phyloP scores from a whole-genome alignment of 2,329 filamentous ascomycete genomes.

The Allantophomopsis cytisporea region DNA sequence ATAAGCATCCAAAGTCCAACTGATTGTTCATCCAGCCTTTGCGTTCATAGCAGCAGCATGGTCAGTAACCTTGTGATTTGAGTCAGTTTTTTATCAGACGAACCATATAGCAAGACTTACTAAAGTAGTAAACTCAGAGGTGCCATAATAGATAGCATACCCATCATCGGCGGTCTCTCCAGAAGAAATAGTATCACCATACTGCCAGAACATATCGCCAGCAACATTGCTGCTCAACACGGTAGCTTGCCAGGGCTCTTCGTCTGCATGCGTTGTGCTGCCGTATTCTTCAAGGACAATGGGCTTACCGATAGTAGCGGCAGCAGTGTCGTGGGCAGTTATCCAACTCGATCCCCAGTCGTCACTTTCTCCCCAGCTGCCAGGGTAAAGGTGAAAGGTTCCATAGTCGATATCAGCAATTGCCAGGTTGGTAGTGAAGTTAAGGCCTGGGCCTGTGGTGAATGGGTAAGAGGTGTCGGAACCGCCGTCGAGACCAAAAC shows the following conservation, averaged over 20 bases:
- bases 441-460: slow-evolving; percentile 26
- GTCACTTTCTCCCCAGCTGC: slow-evolving; percentile 22
- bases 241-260: slow-evolving; percentile 12
- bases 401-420: slow-evolving; percentile 35
- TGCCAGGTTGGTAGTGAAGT: slow-evolving; percentile 31
- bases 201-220: slow-evolving; percentile 14
- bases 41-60: no score
- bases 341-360: slow-evolving; percentile 32
- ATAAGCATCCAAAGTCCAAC: no score
- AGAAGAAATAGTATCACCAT: slow-evolving; percentile 8
- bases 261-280: slow-evolving; percentile 7
- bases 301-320: slow-evolving; percentile 22
- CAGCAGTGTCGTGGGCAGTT: slow-evolving; percentile 25
- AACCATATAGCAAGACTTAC: slow-evolving; percentile 1
- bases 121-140: slow-evolving; percentile 9
- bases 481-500: slow-evolving; percentile 30
- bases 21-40: no score
- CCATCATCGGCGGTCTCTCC: slow-evolving; percentile 7
- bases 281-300: slow-evolving; percentile 25
- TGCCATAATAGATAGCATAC: slow-evolving; percentile 11
- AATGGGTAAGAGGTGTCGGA: slow-evolving; percentile 29
- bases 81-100: no score
- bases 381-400: slow-evolving; percentile 36
- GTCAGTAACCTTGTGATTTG: no score
- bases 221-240: slow-evolving; percentile 9